A percentile compares a stretch with the other conserved stretches of the same genome.
Conservation (phyloP, 2,329 filamentous ascomycete genomes). For the Stagonosporopsis tanaceti region DNA sequence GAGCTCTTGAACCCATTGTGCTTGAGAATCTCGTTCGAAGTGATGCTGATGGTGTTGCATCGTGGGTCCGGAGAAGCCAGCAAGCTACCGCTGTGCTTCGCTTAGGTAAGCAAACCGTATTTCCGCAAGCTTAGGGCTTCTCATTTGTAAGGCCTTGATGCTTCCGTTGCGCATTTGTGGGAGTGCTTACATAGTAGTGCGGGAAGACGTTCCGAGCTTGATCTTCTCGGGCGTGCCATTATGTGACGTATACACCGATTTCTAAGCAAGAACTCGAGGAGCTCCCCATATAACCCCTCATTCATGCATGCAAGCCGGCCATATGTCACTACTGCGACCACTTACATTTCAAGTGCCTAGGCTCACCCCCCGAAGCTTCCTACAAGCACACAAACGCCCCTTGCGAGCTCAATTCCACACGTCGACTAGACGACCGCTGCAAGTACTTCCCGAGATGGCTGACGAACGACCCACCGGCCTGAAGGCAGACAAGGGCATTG, state of each 20-base stretch:
- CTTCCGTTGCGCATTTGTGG: not conserved
- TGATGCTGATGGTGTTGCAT: too few species aligned
- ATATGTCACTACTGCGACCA: constrained; percentile 34
- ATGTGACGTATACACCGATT: constrained; percentile 17
- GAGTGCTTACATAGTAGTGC: not conserved
- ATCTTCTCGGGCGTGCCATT: constrained; percentile 2
- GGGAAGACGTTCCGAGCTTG: not conserved
- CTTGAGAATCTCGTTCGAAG: not conserved
- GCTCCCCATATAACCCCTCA: constrained; percentile 37
- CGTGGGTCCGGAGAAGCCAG: too few species aligned
- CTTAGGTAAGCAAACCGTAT: not conserved
- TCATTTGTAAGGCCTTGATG: not conserved
- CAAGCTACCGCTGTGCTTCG: not conserved
- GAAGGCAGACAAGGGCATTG: constrained; percentile 69
- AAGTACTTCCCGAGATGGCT: constrained; percentile 35
- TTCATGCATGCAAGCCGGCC: constrained; percentile 17
- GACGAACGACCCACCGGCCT: constrained; percentile 61
- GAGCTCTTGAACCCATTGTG: not conserved
- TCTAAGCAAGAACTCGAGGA: constrained; percentile 17
- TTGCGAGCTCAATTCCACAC: constrained; percentile 32
- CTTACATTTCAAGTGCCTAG: constrained; percentile 27
- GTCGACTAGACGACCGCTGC: constrained; percentile 24
- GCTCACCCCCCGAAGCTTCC: constrained; percentile 20
- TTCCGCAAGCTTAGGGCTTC: not conserved
- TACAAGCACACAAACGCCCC: constrained; percentile 20